A percentile compares a stretch with the other conserved stretches of the same genome.
Conservation (phyloP, 495 filamentous ascomycete species). For the Aspergillus saccharolyticus region DNA sequence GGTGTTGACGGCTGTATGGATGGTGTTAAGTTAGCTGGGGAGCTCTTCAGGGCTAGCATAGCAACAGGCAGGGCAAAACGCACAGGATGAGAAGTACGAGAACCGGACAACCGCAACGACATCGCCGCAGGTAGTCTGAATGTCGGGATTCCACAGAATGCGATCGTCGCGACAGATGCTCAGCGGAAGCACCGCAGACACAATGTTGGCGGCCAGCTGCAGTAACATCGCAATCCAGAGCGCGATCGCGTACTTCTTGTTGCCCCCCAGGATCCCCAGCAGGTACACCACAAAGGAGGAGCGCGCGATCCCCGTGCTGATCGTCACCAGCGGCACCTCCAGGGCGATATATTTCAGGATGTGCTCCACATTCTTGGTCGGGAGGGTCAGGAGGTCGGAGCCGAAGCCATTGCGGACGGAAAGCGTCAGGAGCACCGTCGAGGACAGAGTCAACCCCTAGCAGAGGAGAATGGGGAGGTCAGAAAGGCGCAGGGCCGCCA, state of each 20-base stretch:
- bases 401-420: conserved; percentile 1
- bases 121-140: conserved; percentile 31
- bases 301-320: conserved; percentile 18
- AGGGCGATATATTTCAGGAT: conserved; percentile 4
- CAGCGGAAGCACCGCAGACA: conserved; percentile 35
- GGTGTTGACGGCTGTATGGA: conserved; percentile 34
- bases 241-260: conserved; percentile 19
- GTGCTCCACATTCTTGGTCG: not conserved
- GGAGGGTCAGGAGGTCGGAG: not conserved
- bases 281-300: conserved; percentile 40
- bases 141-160: conserved; percentile 34
- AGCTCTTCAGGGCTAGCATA: too few relatives aligned
- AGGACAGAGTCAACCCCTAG: not conserved
- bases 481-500: not conserved
- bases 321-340: conserved; percentile 10
- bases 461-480: not conserved
- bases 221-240: conserved; percentile 31
- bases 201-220: conserved; percentile 24
- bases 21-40: not conserved
- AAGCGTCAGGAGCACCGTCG: not conserved
- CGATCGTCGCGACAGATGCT: conserved; percentile 32
- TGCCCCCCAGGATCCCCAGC: conserved; percentile 32
- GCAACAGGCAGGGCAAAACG: conserved; percentile 16
- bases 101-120: conserved; percentile 33
- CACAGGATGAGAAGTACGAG: conserved; percentile 37